Evolutionary conservation across 495 filamentous ascomycete genomes (phyloP).

Genomic region (Annulohypoxylon moriforme): DNA sequence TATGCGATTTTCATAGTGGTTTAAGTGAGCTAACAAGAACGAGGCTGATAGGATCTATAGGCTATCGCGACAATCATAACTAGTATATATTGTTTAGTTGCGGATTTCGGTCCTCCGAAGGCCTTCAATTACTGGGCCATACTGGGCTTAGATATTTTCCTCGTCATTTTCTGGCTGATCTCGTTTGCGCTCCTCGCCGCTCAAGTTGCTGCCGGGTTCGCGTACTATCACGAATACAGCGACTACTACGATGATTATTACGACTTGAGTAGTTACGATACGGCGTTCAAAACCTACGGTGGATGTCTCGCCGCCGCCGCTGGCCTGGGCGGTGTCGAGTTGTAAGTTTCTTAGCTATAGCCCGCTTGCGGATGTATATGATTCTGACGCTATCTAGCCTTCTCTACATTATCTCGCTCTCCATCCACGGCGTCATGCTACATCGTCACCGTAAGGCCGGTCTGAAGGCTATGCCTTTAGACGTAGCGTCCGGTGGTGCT

Average conservation of each 20-base stretch:
- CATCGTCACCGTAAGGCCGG: slow-evolving; percentile 60
- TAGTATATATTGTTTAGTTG: slow-evolving; percentile 57
- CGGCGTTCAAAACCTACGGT: slow-evolving; percentile 22
- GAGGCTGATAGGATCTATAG: slow-evolving; percentile 42
- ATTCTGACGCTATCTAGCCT: slow-evolving; percentile 46
- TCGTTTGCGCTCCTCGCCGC: slow-evolving; percentile 56
- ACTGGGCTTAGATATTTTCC: slow-evolving; percentile 57
- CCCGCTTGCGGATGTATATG: not conserved
- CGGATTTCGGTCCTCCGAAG: slow-evolving; percentile 42
- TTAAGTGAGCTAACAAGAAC: not conserved
- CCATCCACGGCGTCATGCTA: slow-evolving; percentile 53
- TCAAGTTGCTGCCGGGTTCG: slow-evolving; percentile 44
- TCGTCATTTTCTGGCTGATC: slow-evolving; percentile 60
- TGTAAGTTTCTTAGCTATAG: slow-evolving; percentile 47
- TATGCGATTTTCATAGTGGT: slow-evolving; percentile 37
- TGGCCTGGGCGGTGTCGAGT: slow-evolving; percentile 56
- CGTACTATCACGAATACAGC: slow-evolving; percentile 20
- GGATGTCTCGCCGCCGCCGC: slow-evolving; percentile 46
- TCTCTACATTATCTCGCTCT: slow-evolving; percentile 54
- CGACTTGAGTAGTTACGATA: slow-evolving; percentile 20
- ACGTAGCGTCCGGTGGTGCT: not conserved
- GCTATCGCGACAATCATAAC: slow-evolving; percentile 53
- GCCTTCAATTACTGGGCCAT: slow-evolving; percentile 64
- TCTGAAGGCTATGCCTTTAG: slow-evolving; percentile 51
- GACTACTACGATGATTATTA: slow-evolving; percentile 44